Evolutionary conservation across 805 yeast genomes (phyloP).

Genomic region (Lipomyces spencermartinsiae): DNA sequence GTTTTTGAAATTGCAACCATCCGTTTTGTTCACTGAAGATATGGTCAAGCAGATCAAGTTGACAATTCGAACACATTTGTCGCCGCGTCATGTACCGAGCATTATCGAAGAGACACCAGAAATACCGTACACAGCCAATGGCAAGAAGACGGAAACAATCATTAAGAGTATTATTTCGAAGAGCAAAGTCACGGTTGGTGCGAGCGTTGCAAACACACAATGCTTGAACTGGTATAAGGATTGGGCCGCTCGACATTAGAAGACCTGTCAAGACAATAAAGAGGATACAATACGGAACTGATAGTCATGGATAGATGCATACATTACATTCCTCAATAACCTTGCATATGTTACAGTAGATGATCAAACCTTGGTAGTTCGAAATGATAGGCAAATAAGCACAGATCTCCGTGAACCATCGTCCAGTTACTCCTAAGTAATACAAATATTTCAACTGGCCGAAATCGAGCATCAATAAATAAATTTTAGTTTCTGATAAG

Average conservation of each 20-base stretch:
- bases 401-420: neutral
- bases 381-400: neutral
- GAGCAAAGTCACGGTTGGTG: conserved; percentile 34
- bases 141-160: conserved; percentile 40
- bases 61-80: conserved; percentile 34
- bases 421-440: neutral
- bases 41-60: conserved; percentile 20
- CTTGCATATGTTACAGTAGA: neutral
- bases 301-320: neutral
- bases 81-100: conserved; percentile 40
- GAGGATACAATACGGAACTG: neutral
- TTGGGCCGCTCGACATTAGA: conserved; percentile 36
- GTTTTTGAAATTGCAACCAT: conserved; percentile 35
- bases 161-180: conserved; percentile 37
- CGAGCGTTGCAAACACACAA: conserved; percentile 40
- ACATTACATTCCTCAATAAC: neutral
- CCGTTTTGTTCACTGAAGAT: conserved; percentile 19
- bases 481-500: neutral
- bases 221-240: conserved; percentile 37
- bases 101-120: conserved; percentile 37
- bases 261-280: neutral
- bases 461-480: neutral
- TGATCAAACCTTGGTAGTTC: neutral
- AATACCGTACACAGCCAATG: conserved; percentile 41
- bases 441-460: neutral